Evolutionary conservation across 768 basidiomycete species (phyloP), one percentile per base, ranked within the genome.

Genomic region (Russula olivacea): DNA sequence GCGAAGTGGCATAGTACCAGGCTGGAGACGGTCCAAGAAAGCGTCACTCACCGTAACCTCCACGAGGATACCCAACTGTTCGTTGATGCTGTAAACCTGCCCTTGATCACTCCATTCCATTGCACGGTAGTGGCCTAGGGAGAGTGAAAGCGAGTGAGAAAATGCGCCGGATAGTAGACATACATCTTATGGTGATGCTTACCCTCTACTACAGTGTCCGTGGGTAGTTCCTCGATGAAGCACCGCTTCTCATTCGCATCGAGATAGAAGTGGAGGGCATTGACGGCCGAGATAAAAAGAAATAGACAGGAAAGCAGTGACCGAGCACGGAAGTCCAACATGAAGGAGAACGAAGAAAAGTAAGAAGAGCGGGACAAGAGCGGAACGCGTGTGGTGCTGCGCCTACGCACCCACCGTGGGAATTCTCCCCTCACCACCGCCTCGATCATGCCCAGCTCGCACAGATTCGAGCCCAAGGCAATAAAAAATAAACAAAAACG

Each of bases 161-260:
- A 55, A 21, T 36, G 32, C 17, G 19, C 53, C 19, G 32, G 28
- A 43, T 25, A 36, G 30, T n/a, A 40, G 17, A 17, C 15, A 25
- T 28, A 19, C 38, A 17, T 34, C 30, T 32, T 40, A 15, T 49
- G 47, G 56, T 17, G 58, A 51, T 43, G 71, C 79, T 64, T 69
- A 91, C 95, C 93, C 79, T 97, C 91, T 41, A 96, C 91, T 32
- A 94, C 87, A n/a, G 94, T 98, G 74, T 96, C 89, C 3, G 86
- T 85, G 14, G 97, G 96, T 21, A 98, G 78, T 73, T 99, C 97
- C 72, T 98, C 97, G 62, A 98, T 83, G 76, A 98, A 98, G 74
- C 97, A 99, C 53, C 90, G 83, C 70, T 89, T 87, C 74, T 97
- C 92, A 71, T 91, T 89, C 19, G 93, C 87, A 72, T 97, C 93